Evolutionary conservation across 1,284 basidiomycete species (phyloP), one percentile per base, ranked within the genome.

Genomic region (Macrocystidia cucumis): DNA sequence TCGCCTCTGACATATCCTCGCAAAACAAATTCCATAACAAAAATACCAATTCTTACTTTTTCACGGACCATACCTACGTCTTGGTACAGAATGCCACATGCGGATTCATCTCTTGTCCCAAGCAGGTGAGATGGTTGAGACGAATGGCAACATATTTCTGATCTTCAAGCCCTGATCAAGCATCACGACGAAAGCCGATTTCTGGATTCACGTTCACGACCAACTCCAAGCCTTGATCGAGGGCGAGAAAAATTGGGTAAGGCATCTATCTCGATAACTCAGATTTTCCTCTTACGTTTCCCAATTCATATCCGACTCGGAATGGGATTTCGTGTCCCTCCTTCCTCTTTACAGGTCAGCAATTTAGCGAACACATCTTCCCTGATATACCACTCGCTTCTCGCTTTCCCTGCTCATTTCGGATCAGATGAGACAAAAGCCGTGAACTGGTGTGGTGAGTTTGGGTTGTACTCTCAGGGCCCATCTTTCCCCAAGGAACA

Each of bases 371-470:
- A 91, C 55, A 71, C 84, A 0, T 74, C 87, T 24, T 78, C 88
- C 11, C 57, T 91, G 32, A 70, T 93, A 31, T 92, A 78, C 62
- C 78, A 80, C 52, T 71, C 86, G 9, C 71, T 91, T 30, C 67
- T 74, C 28, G 78, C 73, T 3, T 87, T 82, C 42, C 62, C 68
- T 12, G 52, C 67, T 19, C 60, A 78, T 47, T 91, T 90, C 52
- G 88, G 87, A 19, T 46, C 55, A 24, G 71, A 62, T 9, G 69
- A 60, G 3, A 63, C 67, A 38, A 70, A 69, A 49, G 74, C 82
- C 4, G 87, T 92, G 16, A 92, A 91, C 51, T 93, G 91, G 91
- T 81, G 79, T 67, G 90, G 89, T 91, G 48, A 61, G 76, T 50
- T 20, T 19, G 9, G 1, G n/a, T 3, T 29, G 14, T 22, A 33